A percentile compares a stretch with the other conserved stretches of the same genome.
Evolutionary conservation across 345 rosid species (phyloP).

Genomic region (Eucalyptus melliodora): DNA sequence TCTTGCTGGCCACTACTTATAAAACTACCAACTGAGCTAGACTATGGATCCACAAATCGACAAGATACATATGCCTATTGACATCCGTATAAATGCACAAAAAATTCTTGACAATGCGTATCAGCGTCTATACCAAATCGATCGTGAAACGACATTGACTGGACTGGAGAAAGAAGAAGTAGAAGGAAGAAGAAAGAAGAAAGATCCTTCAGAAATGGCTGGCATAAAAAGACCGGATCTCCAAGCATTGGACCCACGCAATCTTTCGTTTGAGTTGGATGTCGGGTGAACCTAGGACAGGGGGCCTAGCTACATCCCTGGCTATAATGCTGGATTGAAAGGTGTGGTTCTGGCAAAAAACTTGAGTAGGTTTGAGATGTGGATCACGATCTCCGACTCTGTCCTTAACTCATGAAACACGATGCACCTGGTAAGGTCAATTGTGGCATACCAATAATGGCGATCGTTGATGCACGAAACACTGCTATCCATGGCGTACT

Average conservation of each 20-base stretch:
- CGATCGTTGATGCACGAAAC: neutral
- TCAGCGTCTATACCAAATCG: neutral
- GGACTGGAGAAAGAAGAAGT: neutral
- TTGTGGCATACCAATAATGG: neutral
- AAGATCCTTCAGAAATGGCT: neutral
- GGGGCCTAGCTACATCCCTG: neutral
- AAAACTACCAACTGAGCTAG: neutral
- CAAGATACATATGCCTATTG: neutral
- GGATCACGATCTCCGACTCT: neutral
- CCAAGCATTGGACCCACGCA: neutral
- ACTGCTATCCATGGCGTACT: neutral
- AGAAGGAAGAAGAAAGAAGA: accelerated
- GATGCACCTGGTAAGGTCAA: neutral
- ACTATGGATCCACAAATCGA: neutral
- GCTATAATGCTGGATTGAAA: neutral
- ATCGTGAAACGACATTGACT: neutral
- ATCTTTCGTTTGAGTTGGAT: neutral
- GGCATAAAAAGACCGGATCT: neutral
- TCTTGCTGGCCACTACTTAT: neutral
- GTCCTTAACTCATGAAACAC: neutral
- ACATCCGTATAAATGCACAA: neutral
- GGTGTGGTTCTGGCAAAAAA: neutral
- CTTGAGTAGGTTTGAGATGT: neutral
- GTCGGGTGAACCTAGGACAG: neutral
- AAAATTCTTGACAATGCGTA: neutral